Conservation (phyloP, 2,329 filamentous ascomycete genomes). For the Venturia nashicola region DNA sequence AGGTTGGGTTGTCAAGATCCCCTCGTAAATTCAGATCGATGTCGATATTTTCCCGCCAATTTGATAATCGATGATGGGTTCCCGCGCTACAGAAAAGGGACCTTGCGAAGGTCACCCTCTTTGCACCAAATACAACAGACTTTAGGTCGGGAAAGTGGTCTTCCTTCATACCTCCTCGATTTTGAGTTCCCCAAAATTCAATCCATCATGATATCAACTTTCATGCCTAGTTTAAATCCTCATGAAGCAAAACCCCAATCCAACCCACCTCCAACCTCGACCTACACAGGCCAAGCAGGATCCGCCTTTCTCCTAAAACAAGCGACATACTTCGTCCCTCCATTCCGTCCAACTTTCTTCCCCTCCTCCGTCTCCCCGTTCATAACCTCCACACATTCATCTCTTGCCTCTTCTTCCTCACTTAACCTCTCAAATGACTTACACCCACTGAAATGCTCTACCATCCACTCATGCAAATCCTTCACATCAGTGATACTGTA, state of each 20-base stretch:
- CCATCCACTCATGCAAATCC: conserved; percentile 89
- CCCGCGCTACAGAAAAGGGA: too few species aligned
- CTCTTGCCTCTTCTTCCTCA: conserved; percentile 51
- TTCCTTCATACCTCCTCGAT: too few species aligned
- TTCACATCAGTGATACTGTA: conserved; percentile 98
- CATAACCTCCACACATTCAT: conserved; percentile 66
- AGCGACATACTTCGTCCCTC: conserved; percentile 82
- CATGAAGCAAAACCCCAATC: too few species aligned
- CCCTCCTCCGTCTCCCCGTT: conserved; percentile 83
- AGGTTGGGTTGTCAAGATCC: too few species aligned
- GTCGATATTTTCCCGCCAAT: not conserved
- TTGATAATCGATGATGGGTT: too few species aligned
- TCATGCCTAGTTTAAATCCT: too few species aligned
- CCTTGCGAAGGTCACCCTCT: not conserved
- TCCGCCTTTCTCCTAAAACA: conserved; percentile 73
- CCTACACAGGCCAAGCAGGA: conserved; percentile 52
- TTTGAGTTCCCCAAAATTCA: too few species aligned
- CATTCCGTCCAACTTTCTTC: conserved; percentile 88
- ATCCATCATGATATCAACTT: too few species aligned
- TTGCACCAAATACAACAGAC: not conserved
- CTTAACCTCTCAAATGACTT: conserved; percentile 66
- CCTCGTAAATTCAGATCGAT: too few species aligned
- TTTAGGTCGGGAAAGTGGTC: too few species aligned
- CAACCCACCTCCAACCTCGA: too few species aligned
- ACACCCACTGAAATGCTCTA: conserved; percentile 67